These are phyloP conservation scores for Penicillium odoratum DNA, from an alignment of 495 filamentous ascomycete genomes.

Conservation along the genomic window DNA sequence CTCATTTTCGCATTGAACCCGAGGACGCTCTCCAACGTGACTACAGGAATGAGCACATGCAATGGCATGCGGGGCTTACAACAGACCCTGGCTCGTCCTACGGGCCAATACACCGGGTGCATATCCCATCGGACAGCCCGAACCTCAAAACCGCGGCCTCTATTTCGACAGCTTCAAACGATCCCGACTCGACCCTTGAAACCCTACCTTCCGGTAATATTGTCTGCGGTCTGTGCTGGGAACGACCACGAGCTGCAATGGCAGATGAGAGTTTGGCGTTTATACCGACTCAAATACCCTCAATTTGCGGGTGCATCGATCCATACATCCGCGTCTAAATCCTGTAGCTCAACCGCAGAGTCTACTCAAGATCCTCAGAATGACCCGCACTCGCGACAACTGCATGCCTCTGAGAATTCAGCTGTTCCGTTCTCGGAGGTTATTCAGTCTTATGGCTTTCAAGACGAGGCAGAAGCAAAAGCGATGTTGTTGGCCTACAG, in stretches of 20 bases:
- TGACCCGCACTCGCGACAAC: background rate
- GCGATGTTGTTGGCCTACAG: background rate
- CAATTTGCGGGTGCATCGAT: background rate
- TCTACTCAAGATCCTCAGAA: background rate
- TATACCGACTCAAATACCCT: background rate
- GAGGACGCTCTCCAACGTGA: constrained; percentile 12
- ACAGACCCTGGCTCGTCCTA: background rate
- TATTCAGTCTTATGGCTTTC: background rate
- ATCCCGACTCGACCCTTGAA: background rate
- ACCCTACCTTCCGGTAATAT: background rate
- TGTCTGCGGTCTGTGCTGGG: background rate
- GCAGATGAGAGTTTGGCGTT: background rate
- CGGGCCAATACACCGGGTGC: background rate
- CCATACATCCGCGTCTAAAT: background rate
- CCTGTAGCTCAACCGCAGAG: background rate
- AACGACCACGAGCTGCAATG: background rate
- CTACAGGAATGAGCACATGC: constrained; percentile 9
- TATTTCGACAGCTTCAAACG: constrained; percentile 10
- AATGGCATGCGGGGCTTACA: constrained; percentile 9
- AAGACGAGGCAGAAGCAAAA: background rate
- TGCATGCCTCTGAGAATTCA: background rate
- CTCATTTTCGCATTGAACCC: background rate
- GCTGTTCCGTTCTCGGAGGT: background rate
- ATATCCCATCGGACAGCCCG: background rate
- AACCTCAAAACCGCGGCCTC: background rate